phyloP scores from a whole-genome alignment of 768 basidiomycete genomes.

The Russula emetica region DNA sequence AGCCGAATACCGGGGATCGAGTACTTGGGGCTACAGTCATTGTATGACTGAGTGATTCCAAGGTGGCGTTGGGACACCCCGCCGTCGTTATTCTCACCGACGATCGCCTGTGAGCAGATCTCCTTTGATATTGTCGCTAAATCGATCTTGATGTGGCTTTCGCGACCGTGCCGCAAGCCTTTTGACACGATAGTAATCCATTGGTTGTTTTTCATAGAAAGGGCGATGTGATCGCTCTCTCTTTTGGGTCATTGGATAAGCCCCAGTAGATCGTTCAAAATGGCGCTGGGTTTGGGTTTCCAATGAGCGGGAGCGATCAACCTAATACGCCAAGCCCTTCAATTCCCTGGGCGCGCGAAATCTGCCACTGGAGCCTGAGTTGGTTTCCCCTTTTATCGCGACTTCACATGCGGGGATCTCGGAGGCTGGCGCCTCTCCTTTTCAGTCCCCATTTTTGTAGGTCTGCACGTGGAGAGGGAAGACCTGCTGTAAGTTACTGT shows the following conservation, averaged over 20 bases:
- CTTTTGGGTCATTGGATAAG: neutral
- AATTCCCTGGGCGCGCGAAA: neutral
- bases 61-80: slow-evolving; percentile 7
- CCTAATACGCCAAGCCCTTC: neutral
- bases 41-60: slow-evolving; percentile 12
- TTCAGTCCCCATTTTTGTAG: neutral
- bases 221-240: slow-evolving; percentile 8
- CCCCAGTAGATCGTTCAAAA: neutral
- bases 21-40: neutral
- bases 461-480: neutral
- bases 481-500: neutral
- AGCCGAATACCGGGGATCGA: slow-evolving; percentile 14
- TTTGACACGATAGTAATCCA: slow-evolving; percentile 5
- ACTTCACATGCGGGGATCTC: neutral
- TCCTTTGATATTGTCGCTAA: neutral
- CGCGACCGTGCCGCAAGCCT: neutral
- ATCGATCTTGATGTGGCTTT: slow-evolving; percentile 4
- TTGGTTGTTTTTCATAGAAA: neutral
- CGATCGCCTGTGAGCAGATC: slow-evolving; percentile 6
- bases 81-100: neutral
- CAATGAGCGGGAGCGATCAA: neutral
- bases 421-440: neutral
- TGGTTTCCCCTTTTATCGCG: neutral
- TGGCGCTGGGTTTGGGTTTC: too few species aligned
- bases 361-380: neutral